Evolutionary conservation across 768 basidiomycete genomes (phyloP), one percentile per base, ranked within the genome.

Genomic region (Cubamyces lactineus): DNA sequence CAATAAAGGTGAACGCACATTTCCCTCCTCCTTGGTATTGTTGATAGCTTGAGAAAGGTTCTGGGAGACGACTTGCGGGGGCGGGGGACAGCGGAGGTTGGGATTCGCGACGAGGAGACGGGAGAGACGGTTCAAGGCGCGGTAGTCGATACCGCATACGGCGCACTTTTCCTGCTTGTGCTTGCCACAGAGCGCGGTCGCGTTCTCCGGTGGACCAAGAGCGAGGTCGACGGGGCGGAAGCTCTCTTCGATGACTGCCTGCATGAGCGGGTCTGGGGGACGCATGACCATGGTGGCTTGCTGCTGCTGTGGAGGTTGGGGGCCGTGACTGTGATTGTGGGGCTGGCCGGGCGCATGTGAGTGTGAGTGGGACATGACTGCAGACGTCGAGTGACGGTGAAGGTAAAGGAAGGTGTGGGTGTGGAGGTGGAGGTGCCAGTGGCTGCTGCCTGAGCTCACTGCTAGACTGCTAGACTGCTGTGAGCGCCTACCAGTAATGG

Each of bases 11-110:
- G 51, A 34, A 80, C 92, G 70, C 70, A 94, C 94, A 74, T 99
- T 99, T 62, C 97, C 97, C 64, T 96, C 92, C 50, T 98, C 96
- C 72, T 98, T 98, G 5, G 89, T 87, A 49, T 81, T 78, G 15
- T 84, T 88, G 58, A 98, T 84, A 21, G 86, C 82, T 66, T 88
- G 84, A 0, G 90, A 83, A 19, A 96, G 77, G 64, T 91, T 89
- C 69, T 87, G 86, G 8, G 88, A 86, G 52, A 91, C 78, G 50
- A 94, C 80, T 63, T 86, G 88, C 28, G 86, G 83, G 4, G 94
- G 94, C 1, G 94, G 95, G 21, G 87, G 94, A 69, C 91, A 91
- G 51, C 85, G 82, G 17, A 92, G 76, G 64, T 80, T 84, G 28
- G 90, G 88, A 70, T 94, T 87, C 66, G 80, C 74, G 63, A 83